Conservation (phyloP, 768 basidiomycete species). For the Tubosaeta sp. region DNA sequence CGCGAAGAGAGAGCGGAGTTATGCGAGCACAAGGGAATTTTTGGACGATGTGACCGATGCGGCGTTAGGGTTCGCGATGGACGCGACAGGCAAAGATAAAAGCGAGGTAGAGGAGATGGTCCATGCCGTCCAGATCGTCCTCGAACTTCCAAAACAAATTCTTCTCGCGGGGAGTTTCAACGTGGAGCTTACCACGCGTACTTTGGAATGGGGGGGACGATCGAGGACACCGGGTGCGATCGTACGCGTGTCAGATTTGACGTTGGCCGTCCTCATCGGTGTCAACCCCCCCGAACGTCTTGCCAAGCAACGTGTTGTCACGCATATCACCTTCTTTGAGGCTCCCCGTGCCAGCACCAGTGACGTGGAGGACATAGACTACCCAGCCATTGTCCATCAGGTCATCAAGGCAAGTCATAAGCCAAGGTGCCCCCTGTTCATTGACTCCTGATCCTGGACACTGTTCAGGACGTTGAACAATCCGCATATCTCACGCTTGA, state of each 20-base stretch:
- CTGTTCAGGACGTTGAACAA: slow-evolving; percentile 7
- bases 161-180: slow-evolving; percentile 44
- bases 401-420: slow-evolving; percentile 26
- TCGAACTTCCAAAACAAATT: slow-evolving; percentile 46
- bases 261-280: slow-evolving; percentile 58
- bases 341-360: slow-evolving; percentile 14
- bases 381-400: slow-evolving; percentile 33
- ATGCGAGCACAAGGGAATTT: slow-evolving; percentile 30
- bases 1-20: slow-evolving; percentile 13
- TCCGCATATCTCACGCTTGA: slow-evolving; percentile 20
- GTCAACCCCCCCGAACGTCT: slow-evolving; percentile 66
- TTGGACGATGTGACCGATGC: slow-evolving; percentile 34
- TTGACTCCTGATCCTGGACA: too few species aligned
- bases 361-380: slow-evolving; percentile 26
- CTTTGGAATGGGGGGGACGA: background rate
- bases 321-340: slow-evolving; percentile 47
- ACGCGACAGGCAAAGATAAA: slow-evolving; percentile 17
- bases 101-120: background rate
- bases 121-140: slow-evolving; percentile 38
- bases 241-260: slow-evolving; percentile 44
- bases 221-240: slow-evolving; percentile 13
- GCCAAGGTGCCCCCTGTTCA: too few species aligned
- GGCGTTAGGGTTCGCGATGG: slow-evolving; percentile 37
- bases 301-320: slow-evolving; percentile 58
- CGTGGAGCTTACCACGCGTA: slow-evolving; percentile 34